These are phyloP conservation scores for Cyberlindnera meyerae DNA, from an alignment of 805 yeast species.

Conservation along the genomic window DNA sequence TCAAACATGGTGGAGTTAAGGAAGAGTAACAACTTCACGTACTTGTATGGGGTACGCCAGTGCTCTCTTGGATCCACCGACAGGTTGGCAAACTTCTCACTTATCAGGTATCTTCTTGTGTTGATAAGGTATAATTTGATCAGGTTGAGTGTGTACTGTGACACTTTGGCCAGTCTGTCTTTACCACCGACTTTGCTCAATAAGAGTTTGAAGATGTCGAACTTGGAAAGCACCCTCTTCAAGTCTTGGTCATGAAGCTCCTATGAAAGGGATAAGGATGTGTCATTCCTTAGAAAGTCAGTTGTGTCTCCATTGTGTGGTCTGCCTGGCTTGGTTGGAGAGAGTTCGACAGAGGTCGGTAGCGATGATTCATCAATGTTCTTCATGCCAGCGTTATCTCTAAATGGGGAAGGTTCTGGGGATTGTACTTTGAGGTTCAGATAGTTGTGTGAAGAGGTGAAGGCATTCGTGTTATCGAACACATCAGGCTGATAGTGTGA, in stretches of 20 bases:
- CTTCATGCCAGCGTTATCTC: conserved; percentile 3
- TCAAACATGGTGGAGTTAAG: conserved; percentile 29
- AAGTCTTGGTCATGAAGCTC: conserved; percentile 10
- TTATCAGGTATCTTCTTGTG: conserved; percentile 29
- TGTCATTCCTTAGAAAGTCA: too few species aligned
- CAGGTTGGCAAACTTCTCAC: conserved; percentile 26
- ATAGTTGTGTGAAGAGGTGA: conserved; percentile 13
- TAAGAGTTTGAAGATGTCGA: conserved; percentile 47
- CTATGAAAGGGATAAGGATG: too few species aligned
- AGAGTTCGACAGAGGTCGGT: conserved; percentile 2
- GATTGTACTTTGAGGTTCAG: conserved; percentile 21
- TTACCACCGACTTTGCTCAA: conserved; percentile 59
- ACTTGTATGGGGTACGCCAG: conserved; percentile 23
- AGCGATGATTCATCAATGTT: background rate
- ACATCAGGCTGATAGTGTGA: conserved; percentile 22
- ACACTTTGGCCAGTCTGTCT: conserved; percentile 63
- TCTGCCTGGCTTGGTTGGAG: conserved; percentile 11
- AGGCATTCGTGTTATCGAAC: conserved; percentile 19
- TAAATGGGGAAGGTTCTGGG: conserved; percentile 20
- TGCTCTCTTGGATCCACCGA: conserved; percentile 25
- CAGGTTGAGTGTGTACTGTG: conserved; percentile 54
- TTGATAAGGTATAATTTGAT: conserved; percentile 43
- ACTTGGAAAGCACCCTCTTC: conserved; percentile 10
- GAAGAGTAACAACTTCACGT: conserved; percentile 21
- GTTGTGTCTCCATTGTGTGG: conserved; percentile 1